Conservation (phyloP, 345 rosid species). For the Eucalyptus pauciflora region DNA sequence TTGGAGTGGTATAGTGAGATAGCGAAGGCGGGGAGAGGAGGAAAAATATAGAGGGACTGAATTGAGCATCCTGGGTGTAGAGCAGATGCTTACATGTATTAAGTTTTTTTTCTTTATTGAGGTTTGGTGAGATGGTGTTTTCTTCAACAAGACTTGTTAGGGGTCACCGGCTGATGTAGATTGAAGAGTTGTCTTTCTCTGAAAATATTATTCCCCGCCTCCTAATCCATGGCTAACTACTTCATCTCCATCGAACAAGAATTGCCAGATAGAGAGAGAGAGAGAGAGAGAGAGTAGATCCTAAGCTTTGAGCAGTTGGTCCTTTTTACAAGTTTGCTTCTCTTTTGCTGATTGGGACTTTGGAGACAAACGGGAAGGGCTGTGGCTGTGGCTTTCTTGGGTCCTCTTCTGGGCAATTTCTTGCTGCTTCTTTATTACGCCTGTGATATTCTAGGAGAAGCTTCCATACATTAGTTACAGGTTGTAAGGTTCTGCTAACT, state of each 20-base stretch:
- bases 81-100: background rate
- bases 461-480: background rate
- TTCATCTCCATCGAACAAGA: background rate
- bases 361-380: background rate
- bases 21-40: background rate
- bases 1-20: background rate
- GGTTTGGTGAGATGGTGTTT: constrained; percentile 62
- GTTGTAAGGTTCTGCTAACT: background rate
- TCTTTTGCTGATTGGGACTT: background rate
- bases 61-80: background rate
- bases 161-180: constrained; percentile 30
- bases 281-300: background rate
- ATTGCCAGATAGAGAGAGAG: background rate
- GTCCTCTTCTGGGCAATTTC: background rate
- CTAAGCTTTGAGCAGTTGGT: background rate
- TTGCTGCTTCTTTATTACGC: background rate
- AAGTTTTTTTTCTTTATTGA: constrained; percentile 11
- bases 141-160: constrained; percentile 31
- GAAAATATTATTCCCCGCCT: background rate
- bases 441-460: background rate
- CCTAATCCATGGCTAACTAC: background rate
- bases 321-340: background rate
- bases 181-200: constrained; percentile 32
- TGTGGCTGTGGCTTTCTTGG: background rate
- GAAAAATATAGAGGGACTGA: background rate